Base-by-base conservation (phyloP, 805 yeast species). In the Candida morakotiae region DNA sequence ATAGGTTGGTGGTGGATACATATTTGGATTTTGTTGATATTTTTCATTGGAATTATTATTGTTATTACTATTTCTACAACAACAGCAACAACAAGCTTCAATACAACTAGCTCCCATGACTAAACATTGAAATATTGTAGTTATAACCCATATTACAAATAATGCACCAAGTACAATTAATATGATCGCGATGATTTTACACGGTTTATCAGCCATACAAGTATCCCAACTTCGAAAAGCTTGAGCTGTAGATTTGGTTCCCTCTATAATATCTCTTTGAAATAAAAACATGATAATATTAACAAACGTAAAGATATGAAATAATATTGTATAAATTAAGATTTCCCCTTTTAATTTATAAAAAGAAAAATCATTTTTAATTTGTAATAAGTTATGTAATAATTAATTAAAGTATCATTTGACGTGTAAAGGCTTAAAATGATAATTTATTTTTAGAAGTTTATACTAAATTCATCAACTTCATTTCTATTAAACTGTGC, bases 151-250 rank as follows among this genome's bases (percentile, higher is more conserved):
- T 5, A 83, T 35, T 0, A 56, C 60, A 0, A 83, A 41, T 2
- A 85, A 46, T 0, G 55, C 66, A 0, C 80, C 91, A 9, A 86
- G 50, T 0, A 66, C 75, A 3, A 84, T 81, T 2, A 84, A 82
- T 10, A 83, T 85, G 30, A 85, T 84, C 3, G 85, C 89, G 15
- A 82, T 75, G 40, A 84, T 75, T 52, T 85, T 86, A 59, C 95
- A 86, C 32, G 79, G 68, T 31, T 62, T 79, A 56, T 83, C 82
- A 51, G 72, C 82, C 91, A 83, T 84, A 60, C 95, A 86, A 2
- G 85, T 75, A 52, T 81, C 77, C 93, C 94, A 85, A 37, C 56
- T 46, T 51, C 67, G 75, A 65, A 82, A 82, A 5, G 83, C 51
- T 13, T 80, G 78, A 13, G 69, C 69, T 4, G 70, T 64, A 23